Evolutionary conservation across 768 basidiomycete genomes (phyloP).

Genomic region (Amanita thiersii): DNA sequence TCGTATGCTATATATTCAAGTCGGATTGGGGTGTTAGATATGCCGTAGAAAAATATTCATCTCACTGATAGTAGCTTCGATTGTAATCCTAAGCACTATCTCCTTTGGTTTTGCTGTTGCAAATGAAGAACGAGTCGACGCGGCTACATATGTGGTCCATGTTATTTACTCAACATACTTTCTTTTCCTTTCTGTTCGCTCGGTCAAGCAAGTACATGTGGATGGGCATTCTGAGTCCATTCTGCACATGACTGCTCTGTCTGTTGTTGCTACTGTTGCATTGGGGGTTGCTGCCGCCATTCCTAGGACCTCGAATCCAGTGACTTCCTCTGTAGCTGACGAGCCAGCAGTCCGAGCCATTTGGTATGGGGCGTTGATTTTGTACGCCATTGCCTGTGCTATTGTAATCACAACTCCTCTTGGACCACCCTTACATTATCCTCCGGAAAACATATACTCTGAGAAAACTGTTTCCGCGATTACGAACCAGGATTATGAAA

Average conservation of each 20-base stretch:
- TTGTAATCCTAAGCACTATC: conserved; percentile 43
- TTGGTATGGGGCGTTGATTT: conserved; percentile 44
- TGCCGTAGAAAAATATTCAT: conserved; percentile 49
- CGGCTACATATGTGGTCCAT: conserved; percentile 35
- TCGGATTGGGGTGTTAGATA: conserved; percentile 30
- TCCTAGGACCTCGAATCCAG: conserved; percentile 34
- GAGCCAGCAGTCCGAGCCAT: conserved; percentile 22
- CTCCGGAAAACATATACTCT: conserved; percentile 66
- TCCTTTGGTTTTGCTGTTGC: conserved; percentile 48
- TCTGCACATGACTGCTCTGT: conserved; percentile 53
- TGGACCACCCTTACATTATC: conserved; percentile 72
- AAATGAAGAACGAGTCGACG: conserved; percentile 19
- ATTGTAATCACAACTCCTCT: conserved; percentile 48
- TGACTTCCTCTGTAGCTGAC: conserved; percentile 17
- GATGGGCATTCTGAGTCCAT: conserved; percentile 40
- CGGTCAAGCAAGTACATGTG: conserved; percentile 37
- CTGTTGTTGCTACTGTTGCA: conserved; percentile 36
- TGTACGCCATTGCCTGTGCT: conserved; percentile 39
- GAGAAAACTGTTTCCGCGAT: conserved; percentile 53
- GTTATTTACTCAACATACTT: conserved; percentile 52
- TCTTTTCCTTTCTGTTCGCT: conserved; percentile 39
- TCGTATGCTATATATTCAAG: background rate
- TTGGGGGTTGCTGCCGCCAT: conserved; percentile 46
- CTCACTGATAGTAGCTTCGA: conserved; percentile 28
- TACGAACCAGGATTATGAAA: conserved; percentile 60